These are phyloP conservation scores for Blastomyces percursus DNA, from an alignment of 2,329 filamentous ascomycete species.

Conservation along the genomic window DNA sequence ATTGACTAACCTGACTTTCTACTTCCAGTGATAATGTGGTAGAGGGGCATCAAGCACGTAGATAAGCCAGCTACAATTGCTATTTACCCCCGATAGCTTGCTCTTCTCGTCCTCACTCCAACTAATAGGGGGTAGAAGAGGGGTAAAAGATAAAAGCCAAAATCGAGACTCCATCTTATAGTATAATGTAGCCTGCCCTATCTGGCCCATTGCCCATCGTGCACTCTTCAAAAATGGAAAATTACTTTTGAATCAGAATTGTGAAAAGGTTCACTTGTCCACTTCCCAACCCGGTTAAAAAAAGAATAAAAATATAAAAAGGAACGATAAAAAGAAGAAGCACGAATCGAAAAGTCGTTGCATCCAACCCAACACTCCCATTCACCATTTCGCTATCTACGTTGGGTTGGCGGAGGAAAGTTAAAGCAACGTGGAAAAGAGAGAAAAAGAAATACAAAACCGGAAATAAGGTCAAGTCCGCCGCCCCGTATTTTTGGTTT, in stretches of 20 bases:
- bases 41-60: neutral
- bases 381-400: neutral
- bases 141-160: neutral
- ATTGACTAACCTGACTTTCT: neutral
- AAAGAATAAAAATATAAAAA: neutral
- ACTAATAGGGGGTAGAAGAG: neutral
- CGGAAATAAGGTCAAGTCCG: neutral
- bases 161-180: neutral
- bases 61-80: neutral
- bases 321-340: slow-evolving; percentile 1
- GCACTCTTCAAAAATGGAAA: slow-evolving; percentile 1
- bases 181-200: neutral
- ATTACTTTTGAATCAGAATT: neutral
- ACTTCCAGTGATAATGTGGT: neutral
- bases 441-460: neutral
- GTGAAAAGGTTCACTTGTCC: slow-evolving; percentile 11
- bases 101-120: neutral
- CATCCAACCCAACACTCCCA: neutral
- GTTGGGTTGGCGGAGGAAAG: neutral
- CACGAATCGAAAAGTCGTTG: neutral
- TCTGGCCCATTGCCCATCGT: neutral
- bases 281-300: slow-evolving; percentile 4
- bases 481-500: neutral
- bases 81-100: neutral
- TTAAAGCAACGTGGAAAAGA: neutral